Percentiles rank a stretch among this genome's conserved stretches.
Evolutionary conservation across 345 rosid genomes (phyloP).

Genomic region (Geranium brycei): DNA sequence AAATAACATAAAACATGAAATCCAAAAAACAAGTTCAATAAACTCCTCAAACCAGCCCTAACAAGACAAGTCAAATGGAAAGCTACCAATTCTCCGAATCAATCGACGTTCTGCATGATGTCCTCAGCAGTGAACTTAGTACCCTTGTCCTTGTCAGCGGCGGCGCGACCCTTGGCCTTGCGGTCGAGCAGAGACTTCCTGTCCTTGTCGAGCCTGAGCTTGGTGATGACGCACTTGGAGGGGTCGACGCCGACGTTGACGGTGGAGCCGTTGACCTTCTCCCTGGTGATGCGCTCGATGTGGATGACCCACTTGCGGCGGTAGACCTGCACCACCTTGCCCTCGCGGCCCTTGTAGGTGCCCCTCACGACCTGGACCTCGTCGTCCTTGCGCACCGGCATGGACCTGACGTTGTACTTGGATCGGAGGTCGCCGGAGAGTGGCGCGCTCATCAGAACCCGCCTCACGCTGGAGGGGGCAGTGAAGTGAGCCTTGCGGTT

Average conservation of each 20-base stretch:
- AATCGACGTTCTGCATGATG: slow-evolving; percentile 69
- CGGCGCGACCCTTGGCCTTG: slow-evolving; percentile 69
- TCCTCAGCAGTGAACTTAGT: slow-evolving; percentile 64
- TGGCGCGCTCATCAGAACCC: slow-evolving; percentile 61
- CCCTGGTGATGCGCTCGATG: slow-evolving; percentile 66
- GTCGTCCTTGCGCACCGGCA: slow-evolving; percentile 75
- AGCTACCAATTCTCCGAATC: slow-evolving; percentile 2
- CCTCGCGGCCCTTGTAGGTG: slow-evolving; percentile 71
- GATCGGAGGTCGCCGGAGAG: slow-evolving; percentile 57
- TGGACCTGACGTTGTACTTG: slow-evolving; percentile 70
- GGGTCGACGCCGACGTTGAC: slow-evolving; percentile 69
- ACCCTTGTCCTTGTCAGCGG: slow-evolving; percentile 71
- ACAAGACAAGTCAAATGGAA: not conserved
- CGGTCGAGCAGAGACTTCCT: slow-evolving; percentile 56
- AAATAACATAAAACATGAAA: not conserved
- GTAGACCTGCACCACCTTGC: slow-evolving; percentile 67
- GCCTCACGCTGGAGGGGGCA: slow-evolving; percentile 59
- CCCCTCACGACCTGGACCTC: slow-evolving; percentile 79
- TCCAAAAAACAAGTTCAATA: not conserved
- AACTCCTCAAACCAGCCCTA: not conserved
- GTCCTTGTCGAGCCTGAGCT: slow-evolving; percentile 71
- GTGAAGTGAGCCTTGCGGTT: slow-evolving; percentile 70
- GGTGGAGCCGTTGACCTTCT: slow-evolving; percentile 73
- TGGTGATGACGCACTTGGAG: slow-evolving; percentile 56
- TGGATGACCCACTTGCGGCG: slow-evolving; percentile 78